Base-by-base conservation (phyloP, 2,329 filamentous ascomycete species). In the Penicillium sp. region DNA sequence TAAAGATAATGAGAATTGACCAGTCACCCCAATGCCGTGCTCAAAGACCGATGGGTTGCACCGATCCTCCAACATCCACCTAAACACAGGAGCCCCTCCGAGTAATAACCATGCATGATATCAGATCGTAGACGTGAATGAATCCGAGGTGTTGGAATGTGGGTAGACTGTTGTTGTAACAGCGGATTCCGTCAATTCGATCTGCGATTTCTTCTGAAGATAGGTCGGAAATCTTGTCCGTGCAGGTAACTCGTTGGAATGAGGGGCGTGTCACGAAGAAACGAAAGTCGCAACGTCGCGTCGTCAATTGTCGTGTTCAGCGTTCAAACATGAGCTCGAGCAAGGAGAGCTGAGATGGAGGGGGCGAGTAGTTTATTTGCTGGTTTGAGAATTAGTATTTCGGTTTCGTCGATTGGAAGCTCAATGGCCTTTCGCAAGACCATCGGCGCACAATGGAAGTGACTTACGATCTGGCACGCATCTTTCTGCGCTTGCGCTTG, bases 401-500 rank as follows among this genome's bases (percentile, higher is more conserved):
- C 4, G 1, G 1, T 10, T 38, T 57, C 50, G 48, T 4, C 23
- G 48, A 23, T 44, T 39, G 16, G 16, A 47, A 49, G 44, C 45
- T 19, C 45, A 27, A 36, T 47, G n/a, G 38, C 39, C 50, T 52
- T 44, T 45, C 27, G 23, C 27, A 41, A 27, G 31, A 41, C 45
- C 21, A 53, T 50, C 33, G 38, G 41, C 57, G 15, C 16, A 34
- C 9, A 19, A 16, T 50, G 21, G 44, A 52, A 53, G 16, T 38
- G 41, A 81, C 92, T 86, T 86, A 97, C 94, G 88, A 92, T 84
- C 94, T 84, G 75, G 93, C 94, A 80, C 94, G 88, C 84, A 94
- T 96, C 93, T 99, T 99, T 92, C 94, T 95, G 85, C 94, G 92
- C 92, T 99, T 99, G 79, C 92, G 89, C 90, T 97, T 97, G 81